Percentiles rank a stretch among this genome's conserved stretches.
Conservation (phyloP, 352 stramenopile species). For the Globisporangium megalacanthum region DNA sequence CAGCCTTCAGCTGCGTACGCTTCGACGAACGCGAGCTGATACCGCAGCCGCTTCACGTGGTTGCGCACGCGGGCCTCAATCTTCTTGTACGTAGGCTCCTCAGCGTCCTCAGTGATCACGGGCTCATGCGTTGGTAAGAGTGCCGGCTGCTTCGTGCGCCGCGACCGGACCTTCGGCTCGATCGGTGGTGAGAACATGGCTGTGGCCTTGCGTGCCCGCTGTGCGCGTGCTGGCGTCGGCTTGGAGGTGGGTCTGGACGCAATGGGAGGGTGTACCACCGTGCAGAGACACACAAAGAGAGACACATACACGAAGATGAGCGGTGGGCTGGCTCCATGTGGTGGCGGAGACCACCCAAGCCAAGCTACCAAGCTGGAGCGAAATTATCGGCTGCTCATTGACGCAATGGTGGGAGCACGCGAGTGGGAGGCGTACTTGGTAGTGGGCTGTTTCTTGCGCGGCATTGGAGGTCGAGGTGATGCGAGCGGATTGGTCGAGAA, state of each 20-base stretch:
- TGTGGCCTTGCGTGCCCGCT: constrained; percentile 13
- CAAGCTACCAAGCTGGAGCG: too few relatives aligned
- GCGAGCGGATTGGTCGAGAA: too few relatives aligned
- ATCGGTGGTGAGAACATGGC: constrained; percentile 17
- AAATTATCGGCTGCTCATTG: too few relatives aligned
- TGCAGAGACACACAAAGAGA: too few relatives aligned
- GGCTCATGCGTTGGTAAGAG: not conserved
- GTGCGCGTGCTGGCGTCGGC: not conserved
- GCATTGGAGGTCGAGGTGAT: not conserved
- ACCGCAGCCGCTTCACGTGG: constrained; percentile 39
- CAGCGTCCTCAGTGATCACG: not conserved
- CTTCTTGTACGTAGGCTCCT: constrained; percentile 9
- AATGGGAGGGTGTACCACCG: not conserved
- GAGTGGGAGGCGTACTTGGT: too few relatives aligned
- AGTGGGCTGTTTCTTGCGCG: not conserved
- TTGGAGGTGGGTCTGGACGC: not conserved
- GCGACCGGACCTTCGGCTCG: not conserved
- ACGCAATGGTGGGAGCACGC: too few relatives aligned
- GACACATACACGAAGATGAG: too few relatives aligned
- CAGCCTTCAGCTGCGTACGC: constrained; percentile 82
- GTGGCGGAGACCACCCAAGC: too few relatives aligned
- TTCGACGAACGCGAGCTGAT: constrained; percentile 73
- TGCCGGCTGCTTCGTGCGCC: not conserved
- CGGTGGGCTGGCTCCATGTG: too few relatives aligned
- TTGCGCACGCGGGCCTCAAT: constrained; percentile 9